Evolutionary conservation across 495 filamentous ascomycete species (phyloP), one percentile per base, ranked within the genome.

Genomic region (Penicillium coprophilum): DNA sequence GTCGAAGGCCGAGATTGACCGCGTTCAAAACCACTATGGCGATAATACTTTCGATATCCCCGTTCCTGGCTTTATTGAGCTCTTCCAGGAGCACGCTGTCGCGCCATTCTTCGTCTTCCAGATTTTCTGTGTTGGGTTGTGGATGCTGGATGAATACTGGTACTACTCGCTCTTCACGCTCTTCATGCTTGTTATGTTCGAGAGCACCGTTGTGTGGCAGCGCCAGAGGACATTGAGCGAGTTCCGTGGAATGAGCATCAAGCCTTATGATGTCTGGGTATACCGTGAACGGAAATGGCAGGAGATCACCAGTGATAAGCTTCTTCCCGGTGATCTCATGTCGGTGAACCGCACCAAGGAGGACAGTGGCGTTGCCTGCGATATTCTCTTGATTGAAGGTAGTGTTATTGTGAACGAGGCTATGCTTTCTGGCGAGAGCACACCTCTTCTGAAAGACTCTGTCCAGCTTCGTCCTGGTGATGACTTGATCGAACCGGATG

Each of bases 61-160:
- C 21, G 93, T 99, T 20, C 94, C 94, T 10, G 90, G 86, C 13
- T 99, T 99, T 60, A 83, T 87, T 34, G 94, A 99, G 75, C 84
- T 99, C 48, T 99, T 96, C 82, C 87, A 94, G 74, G 95, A 99
- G 71, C 94, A 99, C 75, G 93, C 94, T 21, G 94, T 99, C 31
- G 94, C 94, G 30, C 94, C 94, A 12, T 99, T 99, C 82, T 99
- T 99, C 71, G 91, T 99, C 49, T 99, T 99, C 75, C 94, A 99
- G 77, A 79, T 99, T 39, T 99, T 99, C 78, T 97, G 95, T 61
- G 94, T 99, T 54, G 94, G 95, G 27, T 77, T 99, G 57, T 99
- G 94, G 94, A 90, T 97, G 87, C 71, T 99, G 71, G 94, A 99
- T 71, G 94, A 99, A 75, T 97, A 97, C 75, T 99, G 94, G 94